These are phyloP conservation scores for Thelephora terrestris DNA, from an alignment of 1,284 basidiomycete species.

Conservation along the genomic window DNA sequence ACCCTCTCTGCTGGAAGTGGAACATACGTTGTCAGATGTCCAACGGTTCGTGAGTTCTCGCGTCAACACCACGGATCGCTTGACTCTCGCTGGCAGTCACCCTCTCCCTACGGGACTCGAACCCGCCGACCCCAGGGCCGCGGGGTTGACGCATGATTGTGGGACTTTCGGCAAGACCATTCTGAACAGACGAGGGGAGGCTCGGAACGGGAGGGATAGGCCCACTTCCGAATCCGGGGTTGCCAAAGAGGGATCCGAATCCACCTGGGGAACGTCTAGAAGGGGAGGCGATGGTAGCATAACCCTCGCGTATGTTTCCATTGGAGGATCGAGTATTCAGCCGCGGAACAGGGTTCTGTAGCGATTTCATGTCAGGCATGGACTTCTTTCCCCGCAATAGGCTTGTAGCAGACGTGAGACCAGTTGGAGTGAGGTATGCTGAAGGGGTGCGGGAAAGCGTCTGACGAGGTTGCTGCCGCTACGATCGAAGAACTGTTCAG, in stretches of 20 bases:
- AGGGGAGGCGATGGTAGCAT: constrained; percentile 79
- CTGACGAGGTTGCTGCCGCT: constrained; percentile 26
- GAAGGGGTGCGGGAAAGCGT: constrained; percentile 70
- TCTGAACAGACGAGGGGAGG: constrained; percentile 45
- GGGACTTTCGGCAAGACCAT: constrained; percentile 33
- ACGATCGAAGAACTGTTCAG: constrained; percentile 7
- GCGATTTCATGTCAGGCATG: constrained; percentile 87
- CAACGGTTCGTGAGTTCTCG: constrained; percentile 72
- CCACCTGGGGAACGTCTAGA: constrained; percentile 63
- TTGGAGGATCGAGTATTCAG: constrained; percentile 78
- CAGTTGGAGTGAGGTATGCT: constrained; percentile 51
- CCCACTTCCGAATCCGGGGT: constrained; percentile 33
- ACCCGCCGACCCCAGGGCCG: constrained; percentile 64
- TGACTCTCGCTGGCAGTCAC: constrained; percentile 43
- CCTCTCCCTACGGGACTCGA: constrained; percentile 56
- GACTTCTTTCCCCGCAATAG: constrained; percentile 86
- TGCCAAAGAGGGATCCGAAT: constrained; percentile 60
- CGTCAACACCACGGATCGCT: constrained; percentile 58
- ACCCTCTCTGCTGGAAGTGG: neutral
- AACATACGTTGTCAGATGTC: constrained; percentile 44
- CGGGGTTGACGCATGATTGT: constrained; percentile 70
- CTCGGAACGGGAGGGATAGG: constrained; percentile 67
- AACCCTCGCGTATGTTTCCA: constrained; percentile 85
- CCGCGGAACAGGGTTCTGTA: constrained; percentile 73
- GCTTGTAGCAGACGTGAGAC: constrained; percentile 31